Base-by-base conservation (phyloP, 306 rosid species). In the Erythrophleum fordii region DNA sequence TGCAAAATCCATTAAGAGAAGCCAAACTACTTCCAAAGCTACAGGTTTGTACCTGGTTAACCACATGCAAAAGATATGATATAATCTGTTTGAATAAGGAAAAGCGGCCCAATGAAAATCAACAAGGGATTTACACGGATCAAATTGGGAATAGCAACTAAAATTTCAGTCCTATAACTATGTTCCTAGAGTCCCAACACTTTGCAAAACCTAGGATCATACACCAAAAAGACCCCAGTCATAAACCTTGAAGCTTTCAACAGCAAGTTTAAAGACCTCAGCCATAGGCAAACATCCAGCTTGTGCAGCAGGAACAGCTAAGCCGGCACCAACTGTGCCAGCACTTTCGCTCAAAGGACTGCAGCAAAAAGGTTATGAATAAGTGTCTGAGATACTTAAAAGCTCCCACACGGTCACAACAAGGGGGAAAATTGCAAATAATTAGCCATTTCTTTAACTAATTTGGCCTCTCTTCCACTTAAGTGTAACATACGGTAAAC, bases 281-380 rank as follows among this genome's bases (percentile, higher is more conserved):
- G 87, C 72, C 91, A 95, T 88, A 44, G 97, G 90, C 73, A 86
- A 56, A 37, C 84, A 86, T 56, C 99, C 99, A 53, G 86, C 88
- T 76, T 88, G 91, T 18, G 79, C 39, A 13, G 98, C 98, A 52
- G 97, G 91, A 83, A 87, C 91, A 73, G 91, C 91, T 42, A 75
- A 17, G 65, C 97, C 97, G 0, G 97, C 90, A 6, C 97, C 92
- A 10, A 90, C 97, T 11, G 94, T 18, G 58, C 44, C 89, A 3
- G 97, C 97, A 41, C 94, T 95, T 86, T 95, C 94, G 1, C 97
- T 95, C 77, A 93, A 76, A 39, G 97, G 94, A 39, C 97, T 93
- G 93, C 83, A 88, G 69, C 64, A 70, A 17, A 72, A 81, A 59
- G 56, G 8, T 80, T 70, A 42, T 28, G 29, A 14, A 26, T 20